Evolutionary conservation across 2,329 filamentous ascomycete species (phyloP).

Genomic region (Knufia petricola): DNA sequence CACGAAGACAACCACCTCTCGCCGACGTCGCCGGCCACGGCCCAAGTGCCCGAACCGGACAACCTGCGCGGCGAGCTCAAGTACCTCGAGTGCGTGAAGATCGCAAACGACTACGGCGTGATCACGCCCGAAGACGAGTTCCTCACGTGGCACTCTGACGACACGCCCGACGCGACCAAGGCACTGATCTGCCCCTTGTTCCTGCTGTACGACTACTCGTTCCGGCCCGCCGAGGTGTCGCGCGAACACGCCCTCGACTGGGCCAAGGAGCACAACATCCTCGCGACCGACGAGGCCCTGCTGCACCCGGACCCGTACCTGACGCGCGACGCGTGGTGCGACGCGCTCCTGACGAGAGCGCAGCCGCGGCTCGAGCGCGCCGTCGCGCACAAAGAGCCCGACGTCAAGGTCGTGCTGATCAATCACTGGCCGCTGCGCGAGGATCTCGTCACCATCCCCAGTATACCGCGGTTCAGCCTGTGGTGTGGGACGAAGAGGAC

Average conservation of each 20-base stretch:
- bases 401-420: conserved; percentile 16
- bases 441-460: conserved; percentile 19
- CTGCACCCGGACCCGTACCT: conserved; percentile 21
- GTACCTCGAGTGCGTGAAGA: conserved; percentile 45
- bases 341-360: conserved; percentile 14
- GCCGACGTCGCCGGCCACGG: conserved; percentile 3
- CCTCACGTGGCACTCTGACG: conserved; percentile 33
- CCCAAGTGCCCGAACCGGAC: conserved; percentile 14
- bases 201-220: conserved; percentile 52
- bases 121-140: conserved; percentile 49
- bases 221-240: conserved; percentile 41
- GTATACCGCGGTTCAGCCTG: conserved; percentile 21
- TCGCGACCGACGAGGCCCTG: conserved; percentile 21
- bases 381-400: conserved; percentile 12
- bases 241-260: conserved; percentile 35
- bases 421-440: conserved; percentile 24
- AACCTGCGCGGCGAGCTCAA: conserved; percentile 42
- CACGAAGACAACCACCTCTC: conserved; percentile 24
- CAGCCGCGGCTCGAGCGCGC: conserved; percentile 17
- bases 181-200: conserved; percentile 47
- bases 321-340: conserved; percentile 20
- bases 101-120: conserved; percentile 44
- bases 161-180: conserved; percentile 29
- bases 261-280: conserved; percentile 21
- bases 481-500: conserved; percentile 23